Conservation (phyloP, 1,139 yeast genomes). For the Debaryomyces subglobosus region DNA sequence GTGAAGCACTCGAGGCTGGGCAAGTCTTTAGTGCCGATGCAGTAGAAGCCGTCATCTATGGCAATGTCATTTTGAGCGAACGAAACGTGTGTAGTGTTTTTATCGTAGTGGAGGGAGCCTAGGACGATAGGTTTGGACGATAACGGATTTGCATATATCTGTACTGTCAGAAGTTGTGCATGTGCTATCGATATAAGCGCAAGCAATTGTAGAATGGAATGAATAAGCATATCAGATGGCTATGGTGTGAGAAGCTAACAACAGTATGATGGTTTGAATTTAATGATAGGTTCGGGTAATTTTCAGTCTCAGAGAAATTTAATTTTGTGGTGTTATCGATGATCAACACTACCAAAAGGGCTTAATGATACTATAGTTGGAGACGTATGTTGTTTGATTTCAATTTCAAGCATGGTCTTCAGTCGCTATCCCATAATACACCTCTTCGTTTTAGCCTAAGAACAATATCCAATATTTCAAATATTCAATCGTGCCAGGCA, state of each 20-base stretch:
- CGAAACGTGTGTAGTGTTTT: constrained; percentile 1
- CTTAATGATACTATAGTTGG: neutral
- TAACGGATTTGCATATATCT: constrained; percentile 4
- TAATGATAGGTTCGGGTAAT: neutral
- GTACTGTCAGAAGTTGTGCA: neutral
- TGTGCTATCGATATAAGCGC: neutral
- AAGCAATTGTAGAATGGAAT: neutral
- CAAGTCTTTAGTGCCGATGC: constrained; percentile 36
- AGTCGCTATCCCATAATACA: neutral
- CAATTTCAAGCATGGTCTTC: neutral
- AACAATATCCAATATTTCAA: neutral
- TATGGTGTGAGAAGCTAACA: neutral
- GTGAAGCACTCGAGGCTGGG: constrained; percentile 36
- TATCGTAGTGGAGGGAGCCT: constrained; percentile 8
- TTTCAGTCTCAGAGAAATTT: neutral
- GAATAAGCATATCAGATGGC: neutral
- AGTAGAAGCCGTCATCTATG: constrained; percentile 21
- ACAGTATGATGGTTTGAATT: neutral
- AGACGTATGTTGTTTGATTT: neutral
- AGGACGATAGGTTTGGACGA: neutral
- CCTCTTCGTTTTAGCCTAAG: neutral
- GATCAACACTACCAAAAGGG: neutral
- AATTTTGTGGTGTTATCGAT: constrained; percentile 2
- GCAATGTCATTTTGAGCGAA: constrained; percentile 4
- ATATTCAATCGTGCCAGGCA: constrained; percentile 25